These are phyloP conservation scores for Claviceps humidiphila DNA, from an alignment of 2,329 filamentous ascomycete genomes.

Conservation along the genomic window DNA sequence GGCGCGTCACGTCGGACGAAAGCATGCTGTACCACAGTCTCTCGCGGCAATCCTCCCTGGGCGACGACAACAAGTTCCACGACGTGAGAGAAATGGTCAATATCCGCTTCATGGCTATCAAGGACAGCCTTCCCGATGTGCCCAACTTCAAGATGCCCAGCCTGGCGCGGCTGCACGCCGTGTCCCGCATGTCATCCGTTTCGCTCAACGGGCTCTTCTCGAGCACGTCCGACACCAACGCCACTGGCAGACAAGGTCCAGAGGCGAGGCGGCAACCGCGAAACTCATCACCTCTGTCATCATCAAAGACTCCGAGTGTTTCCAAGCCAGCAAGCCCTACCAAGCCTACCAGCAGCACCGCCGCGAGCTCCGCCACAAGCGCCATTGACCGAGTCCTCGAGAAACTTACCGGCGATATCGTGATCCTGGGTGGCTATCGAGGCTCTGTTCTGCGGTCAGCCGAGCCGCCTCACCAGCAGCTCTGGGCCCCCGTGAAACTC, in stretches of 20 bases:
- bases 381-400: conserved; percentile 45
- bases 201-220: conserved; percentile 20
- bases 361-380: conserved; percentile 8
- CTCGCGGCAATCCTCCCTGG: conserved; percentile 69
- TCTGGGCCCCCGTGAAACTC: conserved; percentile 91
- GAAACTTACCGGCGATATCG: conserved; percentile 66
- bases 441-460: conserved; percentile 81
- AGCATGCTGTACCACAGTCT: conserved; percentile 64
- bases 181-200: conserved; percentile 17
- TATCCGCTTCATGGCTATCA: conserved; percentile 77
- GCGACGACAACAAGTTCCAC: conserved; percentile 70
- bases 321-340: neutral
- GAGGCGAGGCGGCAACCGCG: neutral
- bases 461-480: conserved; percentile 66
- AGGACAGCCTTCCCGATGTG: conserved; percentile 69
- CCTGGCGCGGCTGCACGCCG: conserved; percentile 38
- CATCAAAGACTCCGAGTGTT: neutral
- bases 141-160: conserved; percentile 62
- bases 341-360: no score
- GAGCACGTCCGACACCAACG: conserved; percentile 13
- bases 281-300: neutral
- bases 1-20: conserved; percentile 42
- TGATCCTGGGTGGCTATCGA: conserved; percentile 80
- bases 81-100: conserved; percentile 78
- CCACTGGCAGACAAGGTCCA: neutral